Percentiles rank a stretch among this genome's conserved stretches.
Evolutionary conservation across 805 yeast species (phyloP).

Genomic region (Metschnikowia kofuensis): DNA sequence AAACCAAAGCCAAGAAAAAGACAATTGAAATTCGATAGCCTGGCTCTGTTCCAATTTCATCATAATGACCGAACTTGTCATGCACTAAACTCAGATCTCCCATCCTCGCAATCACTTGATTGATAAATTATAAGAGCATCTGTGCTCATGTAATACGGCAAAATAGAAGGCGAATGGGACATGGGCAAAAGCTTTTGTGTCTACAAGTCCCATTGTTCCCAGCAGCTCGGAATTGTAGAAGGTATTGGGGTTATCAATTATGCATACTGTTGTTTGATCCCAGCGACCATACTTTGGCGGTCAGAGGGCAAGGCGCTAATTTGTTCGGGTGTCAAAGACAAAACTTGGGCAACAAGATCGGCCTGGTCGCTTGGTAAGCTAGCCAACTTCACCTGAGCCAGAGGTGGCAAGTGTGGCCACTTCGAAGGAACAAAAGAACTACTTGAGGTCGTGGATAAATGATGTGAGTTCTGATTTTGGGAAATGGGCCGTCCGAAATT

Average conservation of each 20-base stretch:
- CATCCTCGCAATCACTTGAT: no score
- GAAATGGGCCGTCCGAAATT: background rate
- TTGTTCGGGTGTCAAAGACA: slow-evolving; percentile 49
- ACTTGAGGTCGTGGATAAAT: slow-evolving; percentile 13
- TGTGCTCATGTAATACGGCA: no score
- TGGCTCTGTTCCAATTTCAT: no score
- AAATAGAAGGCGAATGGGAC: no score
- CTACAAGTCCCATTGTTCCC: no score
- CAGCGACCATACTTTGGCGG: slow-evolving; percentile 53
- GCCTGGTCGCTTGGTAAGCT: slow-evolving; percentile 58
- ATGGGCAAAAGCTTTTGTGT: no score
- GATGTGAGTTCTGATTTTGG: background rate
- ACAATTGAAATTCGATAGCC: no score
- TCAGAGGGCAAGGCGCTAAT: slow-evolving; percentile 48
- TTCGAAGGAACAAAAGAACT: slow-evolving; percentile 19
- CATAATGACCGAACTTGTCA: no score
- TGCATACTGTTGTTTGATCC: slow-evolving; percentile 51
- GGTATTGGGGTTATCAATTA: background rate
- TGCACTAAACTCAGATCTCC: no score
- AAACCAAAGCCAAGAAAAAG: no score
- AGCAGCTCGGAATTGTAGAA: no score
- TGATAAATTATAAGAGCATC: no score
- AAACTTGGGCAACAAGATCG: slow-evolving; percentile 50
- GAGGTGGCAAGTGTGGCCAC: slow-evolving; percentile 49
- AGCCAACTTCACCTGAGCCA: slow-evolving; percentile 49